Percentiles rank a stretch among this genome's conserved stretches.
Conservation (phyloP, 2,329 filamentous ascomycete species). For the Aspergillus candidus region DNA sequence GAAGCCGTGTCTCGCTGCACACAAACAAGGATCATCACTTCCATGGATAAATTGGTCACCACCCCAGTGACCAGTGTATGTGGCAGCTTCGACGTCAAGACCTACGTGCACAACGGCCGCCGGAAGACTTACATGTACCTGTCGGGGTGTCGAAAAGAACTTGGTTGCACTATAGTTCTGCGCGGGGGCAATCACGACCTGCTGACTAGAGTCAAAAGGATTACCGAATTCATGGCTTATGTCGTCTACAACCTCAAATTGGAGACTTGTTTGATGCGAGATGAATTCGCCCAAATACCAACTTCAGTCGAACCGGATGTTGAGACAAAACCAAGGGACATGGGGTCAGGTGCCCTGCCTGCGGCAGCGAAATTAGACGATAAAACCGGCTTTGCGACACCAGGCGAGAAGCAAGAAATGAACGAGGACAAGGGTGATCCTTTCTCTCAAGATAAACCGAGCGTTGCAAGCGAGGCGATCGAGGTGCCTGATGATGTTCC, state of each 20-base stretch:
- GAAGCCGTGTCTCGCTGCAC: conserved; percentile 91
- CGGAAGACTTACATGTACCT: conserved; percentile 97
- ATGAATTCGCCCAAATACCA: conserved; percentile 83
- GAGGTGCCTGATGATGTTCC: conserved; percentile 71
- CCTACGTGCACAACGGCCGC: conserved; percentile 74
- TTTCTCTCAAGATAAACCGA: conserved; percentile 10
- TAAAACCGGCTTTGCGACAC: conserved; percentile 2
- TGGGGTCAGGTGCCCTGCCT: conserved; percentile 1
- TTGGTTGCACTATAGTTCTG: conserved; percentile 91
- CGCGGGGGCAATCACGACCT: conserved; percentile 69
- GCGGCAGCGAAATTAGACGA: conserved; percentile 5
- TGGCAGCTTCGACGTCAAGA: conserved; percentile 88
- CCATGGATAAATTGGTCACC: conserved; percentile 84
- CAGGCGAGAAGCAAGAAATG: conserved; percentile 12
- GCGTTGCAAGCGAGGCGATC: conserved; percentile 20
- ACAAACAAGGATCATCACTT: conserved; percentile 87
- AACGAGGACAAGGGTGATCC: conserved; percentile 14
- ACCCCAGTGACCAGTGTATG: conserved; percentile 70
- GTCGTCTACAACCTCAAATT: conserved; percentile 97
- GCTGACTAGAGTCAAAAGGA: conserved; percentile 76
- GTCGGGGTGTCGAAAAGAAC: conserved; percentile 78
- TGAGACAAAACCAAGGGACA: conserved; percentile 10
- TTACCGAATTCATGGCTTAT: conserved; percentile 98
- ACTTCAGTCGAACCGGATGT: conserved; percentile 49
- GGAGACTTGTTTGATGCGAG: conserved; percentile 87